Base-by-base conservation (phyloP, 2,329 filamentous ascomycete genomes). In the Plectosphaerella sp. region DNA sequence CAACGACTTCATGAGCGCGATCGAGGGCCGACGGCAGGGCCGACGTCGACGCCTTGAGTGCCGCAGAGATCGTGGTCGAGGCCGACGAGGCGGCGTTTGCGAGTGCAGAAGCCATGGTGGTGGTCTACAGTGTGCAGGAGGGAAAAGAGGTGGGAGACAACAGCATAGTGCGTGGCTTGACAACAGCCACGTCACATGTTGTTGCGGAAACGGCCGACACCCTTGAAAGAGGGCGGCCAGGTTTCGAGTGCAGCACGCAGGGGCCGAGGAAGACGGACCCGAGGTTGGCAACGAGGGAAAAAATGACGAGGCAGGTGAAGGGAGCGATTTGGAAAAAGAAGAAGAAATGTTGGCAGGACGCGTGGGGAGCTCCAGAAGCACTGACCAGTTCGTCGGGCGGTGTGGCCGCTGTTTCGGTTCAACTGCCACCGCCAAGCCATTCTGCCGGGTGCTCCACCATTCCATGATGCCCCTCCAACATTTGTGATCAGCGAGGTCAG, bases 31-130 rank as follows among this genome's bases (percentile, higher is more conserved):
- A 69, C 24, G 71, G 64, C 46, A 72, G 56, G 18, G 63, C 65
- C 48, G 61, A 55, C 36, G 57, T 56, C 6, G 67, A 58, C 33
- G 66, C 61, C 48, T 64, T 66, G 52, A 70, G 61, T 49, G 63
- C 61, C 47, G 57, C 52, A 47, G 64, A 57, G 58, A 71, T 57
- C 61, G 61, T 67, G 54, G 63, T 58, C 48, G 68, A 59, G 46
- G 67, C 66, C 62, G 66, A 60, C 45, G 63, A 61, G 49, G 64
- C 62, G 61, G 64, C 69, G 62, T 61, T 69, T 62, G 69, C 70
- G 61, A 69, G 49, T 59, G 70, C 69, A 62, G 69, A 71, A 64
- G 69, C 68, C 71, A 72, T 73, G 67, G 59, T 64, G 64, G 64
- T 57, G 60, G 57, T 48, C 37, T 43, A 16, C 7, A 25, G 45